Percentiles rank a stretch among this genome's conserved stretches.
These are phyloP conservation scores for Rhinocladiella similis DNA, from an alignment of 2,329 filamentous ascomycete genomes.

Conservation along the genomic window DNA sequence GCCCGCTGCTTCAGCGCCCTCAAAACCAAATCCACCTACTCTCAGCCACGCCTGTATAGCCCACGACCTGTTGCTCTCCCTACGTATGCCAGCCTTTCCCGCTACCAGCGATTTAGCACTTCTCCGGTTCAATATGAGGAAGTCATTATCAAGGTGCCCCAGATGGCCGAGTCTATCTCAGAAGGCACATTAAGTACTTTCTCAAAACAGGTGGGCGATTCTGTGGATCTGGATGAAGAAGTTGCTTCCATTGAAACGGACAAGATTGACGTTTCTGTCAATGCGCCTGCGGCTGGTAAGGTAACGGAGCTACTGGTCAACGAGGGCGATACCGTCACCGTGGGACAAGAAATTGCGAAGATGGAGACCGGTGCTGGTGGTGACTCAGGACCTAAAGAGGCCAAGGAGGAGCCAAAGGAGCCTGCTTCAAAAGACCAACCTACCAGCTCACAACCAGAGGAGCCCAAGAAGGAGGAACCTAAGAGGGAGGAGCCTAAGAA, in stretches of 20 bases:
- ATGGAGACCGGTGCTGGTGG: slow-evolving; percentile 74
- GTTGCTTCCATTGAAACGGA: slow-evolving; percentile 99
- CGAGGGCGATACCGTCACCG: slow-evolving; percentile 92
- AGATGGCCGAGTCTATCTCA: slow-evolving; percentile 98
- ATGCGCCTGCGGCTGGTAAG: slow-evolving; percentile 84
- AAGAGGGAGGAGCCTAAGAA: slow-evolving; percentile 31
- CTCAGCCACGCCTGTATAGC: slow-evolving; percentile 6
- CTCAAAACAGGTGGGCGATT: slow-evolving; percentile 89
- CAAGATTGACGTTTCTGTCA: slow-evolving; percentile 98
- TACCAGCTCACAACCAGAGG: slow-evolving; percentile 55
- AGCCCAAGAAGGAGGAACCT: slow-evolving; percentile 49
- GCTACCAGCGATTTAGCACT: slow-evolving; percentile 28
- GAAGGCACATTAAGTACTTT: slow-evolving; percentile 97
- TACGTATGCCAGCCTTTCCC: slow-evolving; percentile 13
- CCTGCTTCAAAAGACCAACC: slow-evolving; percentile 55
- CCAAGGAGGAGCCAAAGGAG: slow-evolving; percentile 39
- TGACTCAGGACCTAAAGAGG: slow-evolving; percentile 57
- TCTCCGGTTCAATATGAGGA: slow-evolving; percentile 57
- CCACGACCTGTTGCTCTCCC: slow-evolving; percentile 9
- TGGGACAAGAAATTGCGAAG: slow-evolving; percentile 87
- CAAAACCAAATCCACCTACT: slow-evolving; percentile 15
- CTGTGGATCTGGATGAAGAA: slow-evolving; percentile 93
- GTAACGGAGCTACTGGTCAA: slow-evolving; percentile 90
- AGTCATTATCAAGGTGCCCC: slow-evolving; percentile 84
- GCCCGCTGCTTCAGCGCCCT: slow-evolving; percentile 24